Percentiles rank a stretch among this genome's conserved stretches.
Conservation (phyloP, 2,329 filamentous ascomycete species). For the Aspergillus jensenii region DNA sequence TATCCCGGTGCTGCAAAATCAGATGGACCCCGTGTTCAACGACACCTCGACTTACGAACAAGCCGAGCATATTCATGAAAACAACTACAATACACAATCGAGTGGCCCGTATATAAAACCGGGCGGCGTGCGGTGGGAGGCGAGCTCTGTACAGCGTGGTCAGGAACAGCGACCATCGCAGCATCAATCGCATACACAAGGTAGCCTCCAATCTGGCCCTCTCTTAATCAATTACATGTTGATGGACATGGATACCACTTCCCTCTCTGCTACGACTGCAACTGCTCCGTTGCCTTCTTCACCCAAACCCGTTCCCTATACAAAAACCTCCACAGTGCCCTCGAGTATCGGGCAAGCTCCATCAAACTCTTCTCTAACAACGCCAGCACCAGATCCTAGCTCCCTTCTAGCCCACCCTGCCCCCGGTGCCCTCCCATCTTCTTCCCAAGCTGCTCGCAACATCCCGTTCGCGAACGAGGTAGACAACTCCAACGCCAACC, state of each 20-base stretch:
- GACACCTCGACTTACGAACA: slow-evolving; percentile 62
- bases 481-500: slow-evolving; percentile 26
- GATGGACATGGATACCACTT: slow-evolving; percentile 27
- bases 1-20: slow-evolving; percentile 68
- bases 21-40: slow-evolving; percentile 71
- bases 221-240: slow-evolving; percentile 24
- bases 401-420: slow-evolving; percentile 25
- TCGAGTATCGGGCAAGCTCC: slow-evolving; percentile 12
- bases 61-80: slow-evolving; percentile 28
- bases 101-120: slow-evolving; percentile 17
- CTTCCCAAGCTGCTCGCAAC: slow-evolving; percentile 28
- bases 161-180: slow-evolving; percentile 15
- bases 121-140: slow-evolving; percentile 13
- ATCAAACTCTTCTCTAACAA: slow-evolving; percentile 25
- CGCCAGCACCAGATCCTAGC: slow-evolving; percentile 26
- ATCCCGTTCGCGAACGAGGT: slow-evolving; percentile 30
- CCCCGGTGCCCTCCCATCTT: slow-evolving; percentile 22
- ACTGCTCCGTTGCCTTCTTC: slow-evolving; percentile 18
- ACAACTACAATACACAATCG: slow-evolving; percentile 14
- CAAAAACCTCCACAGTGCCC: slow-evolving; percentile 12
- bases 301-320: slow-evolving; percentile 20
- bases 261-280: slow-evolving; percentile 19
- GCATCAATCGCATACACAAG: slow-evolving; percentile 22
- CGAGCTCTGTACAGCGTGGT: slow-evolving; percentile 18
- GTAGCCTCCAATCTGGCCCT: slow-evolving; percentile 33